Percentiles rank a stretch among this genome's conserved stretches.
Conservation (phyloP, 768 basidiomycete species). For the Xerocomus spinulosus region DNA sequence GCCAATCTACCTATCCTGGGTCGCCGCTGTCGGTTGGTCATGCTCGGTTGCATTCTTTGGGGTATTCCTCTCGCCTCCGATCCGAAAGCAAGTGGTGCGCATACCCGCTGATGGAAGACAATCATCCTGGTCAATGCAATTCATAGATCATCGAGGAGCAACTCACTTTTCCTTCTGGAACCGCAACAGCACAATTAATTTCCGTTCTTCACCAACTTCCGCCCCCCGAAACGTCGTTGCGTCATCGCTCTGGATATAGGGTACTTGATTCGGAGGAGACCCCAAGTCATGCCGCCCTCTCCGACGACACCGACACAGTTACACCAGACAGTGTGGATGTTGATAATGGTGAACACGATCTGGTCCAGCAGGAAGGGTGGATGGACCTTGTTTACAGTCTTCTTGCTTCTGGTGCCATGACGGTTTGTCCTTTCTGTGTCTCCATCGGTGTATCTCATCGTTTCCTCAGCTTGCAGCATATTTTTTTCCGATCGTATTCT, state of each 20-base stretch:
- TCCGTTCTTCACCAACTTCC: constrained; percentile 81
- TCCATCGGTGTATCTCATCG: neutral
- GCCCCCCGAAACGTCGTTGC: constrained; percentile 55
- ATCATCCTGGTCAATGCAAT: constrained; percentile 3
- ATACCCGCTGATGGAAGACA: neutral
- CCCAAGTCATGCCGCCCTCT: constrained; percentile 13
- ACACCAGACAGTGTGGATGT: constrained; percentile 25
- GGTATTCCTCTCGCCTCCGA: constrained; percentile 95
- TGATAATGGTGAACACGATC: constrained; percentile 38
- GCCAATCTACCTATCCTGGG: constrained; percentile 71
- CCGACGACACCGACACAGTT: constrained; percentile 2
- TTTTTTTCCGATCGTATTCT: constrained; percentile 85
- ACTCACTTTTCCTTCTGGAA: constrained; percentile 90
- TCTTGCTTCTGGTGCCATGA: constrained; percentile 63
- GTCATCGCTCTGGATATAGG: constrained; percentile 55
- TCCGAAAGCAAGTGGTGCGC: constrained; percentile 89
- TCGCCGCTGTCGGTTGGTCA: constrained; percentile 78
- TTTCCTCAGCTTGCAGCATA: constrained; percentile 67
- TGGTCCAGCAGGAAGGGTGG: constrained; percentile 71
- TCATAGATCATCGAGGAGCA: constrained; percentile 87
- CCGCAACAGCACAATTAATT: constrained; percentile 93
- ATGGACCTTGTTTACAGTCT: constrained; percentile 75
- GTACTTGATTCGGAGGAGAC: constrained; percentile 32
- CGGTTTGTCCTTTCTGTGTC: constrained; percentile 45
- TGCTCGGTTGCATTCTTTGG: constrained; percentile 93